Percentiles rank a stretch among this genome's conserved stretches.
phyloP scores from a whole-genome alignment of 192 early-diverging fungal species.

The Podila epigama region DNA sequence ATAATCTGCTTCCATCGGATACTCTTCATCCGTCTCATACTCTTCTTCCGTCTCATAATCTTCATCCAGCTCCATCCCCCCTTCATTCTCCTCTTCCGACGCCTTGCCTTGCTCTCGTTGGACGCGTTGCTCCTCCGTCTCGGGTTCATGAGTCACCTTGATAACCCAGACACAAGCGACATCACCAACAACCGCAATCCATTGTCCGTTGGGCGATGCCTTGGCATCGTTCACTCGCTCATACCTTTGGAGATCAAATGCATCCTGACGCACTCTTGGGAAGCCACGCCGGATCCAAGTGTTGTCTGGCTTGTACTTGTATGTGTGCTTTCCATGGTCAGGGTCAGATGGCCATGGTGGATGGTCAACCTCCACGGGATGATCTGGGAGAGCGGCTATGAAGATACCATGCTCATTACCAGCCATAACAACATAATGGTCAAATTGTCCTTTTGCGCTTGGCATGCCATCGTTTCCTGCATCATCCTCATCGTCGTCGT shows the following conservation, averaged over 20 bases:
- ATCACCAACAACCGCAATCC: slow-evolving; percentile 58
- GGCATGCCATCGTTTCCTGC: slow-evolving; percentile 21
- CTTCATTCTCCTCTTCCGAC: neutral
- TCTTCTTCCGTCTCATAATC: slow-evolving; percentile 19
- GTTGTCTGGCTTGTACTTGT: slow-evolving; percentile 19
- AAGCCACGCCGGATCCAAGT: slow-evolving; percentile 42
- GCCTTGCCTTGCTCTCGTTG: slow-evolving; percentile 9
- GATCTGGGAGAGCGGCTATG: slow-evolving; percentile 31
- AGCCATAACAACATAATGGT: slow-evolving; percentile 37
- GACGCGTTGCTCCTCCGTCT: slow-evolving; percentile 25
- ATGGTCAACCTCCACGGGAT: neutral
- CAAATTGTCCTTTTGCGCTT: too few species aligned
- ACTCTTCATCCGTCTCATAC: slow-evolving; percentile 5
- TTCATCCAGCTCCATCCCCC: neutral
- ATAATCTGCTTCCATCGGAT: too few species aligned
- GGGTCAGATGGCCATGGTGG: neutral
- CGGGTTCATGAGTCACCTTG: slow-evolving; percentile 29
- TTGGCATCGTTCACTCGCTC: slow-evolving; percentile 55
- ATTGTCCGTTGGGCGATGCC: slow-evolving; percentile 55
- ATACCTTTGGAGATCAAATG: neutral
- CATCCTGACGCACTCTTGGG: neutral
- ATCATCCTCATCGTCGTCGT: slow-evolving; percentile 9
- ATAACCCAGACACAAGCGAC: slow-evolving; percentile 38
- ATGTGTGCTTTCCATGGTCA: slow-evolving; percentile 1
- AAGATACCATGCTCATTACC: slow-evolving; percentile 26